Base-by-base conservation (phyloP, 768 basidiomycete species). In the Agaricus blazei region DNA sequence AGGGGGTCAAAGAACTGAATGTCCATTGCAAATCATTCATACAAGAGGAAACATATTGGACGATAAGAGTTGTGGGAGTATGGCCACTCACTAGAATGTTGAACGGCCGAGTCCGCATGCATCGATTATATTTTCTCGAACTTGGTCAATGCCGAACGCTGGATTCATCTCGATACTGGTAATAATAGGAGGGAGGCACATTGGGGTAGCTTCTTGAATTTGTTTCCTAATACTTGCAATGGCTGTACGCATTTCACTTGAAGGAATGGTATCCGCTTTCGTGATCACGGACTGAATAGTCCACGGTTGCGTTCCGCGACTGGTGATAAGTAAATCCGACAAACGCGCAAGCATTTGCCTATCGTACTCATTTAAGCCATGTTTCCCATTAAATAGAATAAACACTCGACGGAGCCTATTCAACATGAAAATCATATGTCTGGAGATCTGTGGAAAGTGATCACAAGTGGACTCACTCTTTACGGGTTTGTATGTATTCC, bases 241-340 rank as follows among this genome's bases (percentile, higher is more conserved):
- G 1, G 67, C 68, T 11, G 64, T 56, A 8, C 67, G 57, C 2
- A 77, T 66, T 26, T 72, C 62, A 7, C 67, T 62, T 11, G 59
- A 14, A 2, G 73, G 69, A 4, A 87, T 71, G 3, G 68, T 68
- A 65, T 91, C 88, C 1, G 75, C 77, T 67, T 89, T 90, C 42
- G 89, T 90, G 60, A 90, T 79, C 56, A 91, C 71, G 1, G 87
- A 75, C 62, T 91, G 89, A 1, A 90, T 68, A 0, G 86, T 86
- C 65, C 83, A 83, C 1, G 68, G 72, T 31, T 72, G 70, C 0
- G 64, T 66, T 3, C 72, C 74, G 41, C 70, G 70, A 45, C 66
- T 62, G 56, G 69, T 62, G 57, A 75, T 60, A 63, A 81, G 67
- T n/a, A 66, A 66, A 36, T 62, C 48, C 1, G 75, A 75, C 28